A percentile compares a stretch with the other conserved stretches of the same genome.
Evolutionary conservation across 257 asterid species (phyloP).

Genomic region (Fraxinus americana): DNA sequence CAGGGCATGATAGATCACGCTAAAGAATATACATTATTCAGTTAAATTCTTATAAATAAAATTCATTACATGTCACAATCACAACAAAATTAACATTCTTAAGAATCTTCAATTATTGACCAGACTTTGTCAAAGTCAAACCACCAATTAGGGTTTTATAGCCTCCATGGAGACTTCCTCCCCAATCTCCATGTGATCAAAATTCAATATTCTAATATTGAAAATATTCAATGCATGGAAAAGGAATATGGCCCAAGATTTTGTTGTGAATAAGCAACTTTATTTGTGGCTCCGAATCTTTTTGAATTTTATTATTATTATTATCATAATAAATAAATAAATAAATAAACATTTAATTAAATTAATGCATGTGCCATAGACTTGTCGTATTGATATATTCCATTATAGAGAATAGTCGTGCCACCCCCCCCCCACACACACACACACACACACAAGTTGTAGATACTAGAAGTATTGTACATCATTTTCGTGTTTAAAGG

Average conservation of each 20-base stretch:
- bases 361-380: not conserved
- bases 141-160: too few species aligned
- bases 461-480: too few species aligned
- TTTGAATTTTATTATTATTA: too few species aligned
- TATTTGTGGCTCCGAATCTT: not conserved
- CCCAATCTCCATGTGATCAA: slow-evolving; percentile 10
- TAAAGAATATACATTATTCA: too few species aligned
- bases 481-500: not conserved
- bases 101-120: slow-evolving; percentile 21
- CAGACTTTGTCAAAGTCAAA: not conserved
- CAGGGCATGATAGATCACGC: too few species aligned
- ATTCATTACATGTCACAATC: too few species aligned
- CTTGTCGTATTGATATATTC: not conserved
- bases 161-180: not conserved
- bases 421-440: not conserved
- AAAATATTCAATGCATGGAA: not conserved
- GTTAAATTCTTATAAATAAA: too few species aligned
- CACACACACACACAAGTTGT: too few species aligned
- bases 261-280: not conserved
- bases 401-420: not conserved
- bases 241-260: not conserved
- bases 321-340: not conserved
- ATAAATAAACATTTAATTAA: not conserved
- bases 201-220: not conserved
- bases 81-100: too few species aligned